phyloP scores from a whole-genome alignment of 441 rosid species.

The Rhodomyrtus psidioides region DNA sequence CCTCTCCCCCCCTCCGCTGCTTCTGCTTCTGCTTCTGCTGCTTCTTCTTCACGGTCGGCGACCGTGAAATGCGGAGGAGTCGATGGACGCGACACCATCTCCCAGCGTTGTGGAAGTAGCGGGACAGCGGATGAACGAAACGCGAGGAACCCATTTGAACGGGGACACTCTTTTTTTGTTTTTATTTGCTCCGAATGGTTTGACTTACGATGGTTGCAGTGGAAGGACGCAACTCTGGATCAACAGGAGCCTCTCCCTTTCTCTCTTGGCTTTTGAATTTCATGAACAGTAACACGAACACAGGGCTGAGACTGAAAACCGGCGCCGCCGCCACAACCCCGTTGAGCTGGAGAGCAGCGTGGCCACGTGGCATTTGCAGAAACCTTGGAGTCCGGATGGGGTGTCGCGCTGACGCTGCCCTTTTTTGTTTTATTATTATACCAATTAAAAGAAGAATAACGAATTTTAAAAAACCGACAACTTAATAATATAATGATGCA shows the following conservation, averaged over 20 bases:
- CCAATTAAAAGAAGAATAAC: not conserved
- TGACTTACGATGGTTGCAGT: not conserved
- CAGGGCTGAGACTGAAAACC: too few species aligned
- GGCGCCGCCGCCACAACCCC: too few species aligned
- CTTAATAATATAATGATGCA: too few species aligned
- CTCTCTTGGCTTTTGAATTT: not conserved
- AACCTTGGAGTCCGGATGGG: not conserved
- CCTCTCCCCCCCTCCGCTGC: conserved; percentile 18
- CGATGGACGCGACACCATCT: not conserved
- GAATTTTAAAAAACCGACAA: too few species aligned
- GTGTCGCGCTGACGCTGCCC: not conserved
- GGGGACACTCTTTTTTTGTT: not conserved
- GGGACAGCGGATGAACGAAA: not conserved
- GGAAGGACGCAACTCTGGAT: not conserved
- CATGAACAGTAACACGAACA: too few species aligned
- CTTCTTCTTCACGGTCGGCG: not conserved
- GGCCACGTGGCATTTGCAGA: too few species aligned
- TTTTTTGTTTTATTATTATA: not conserved
- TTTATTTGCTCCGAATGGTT: not conserved
- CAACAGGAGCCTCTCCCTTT: not conserved
- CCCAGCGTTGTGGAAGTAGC: not conserved
- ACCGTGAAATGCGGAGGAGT: not conserved
- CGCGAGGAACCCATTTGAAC: not conserved
- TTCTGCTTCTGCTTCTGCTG: not conserved
- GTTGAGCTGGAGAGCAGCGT: too few species aligned